A percentile compares a stretch with the other conserved stretches of the same genome.
phyloP scores from a whole-genome alignment of 2,329 filamentous ascomycete species.

The Pseudogymnoascus sp. region DNA sequence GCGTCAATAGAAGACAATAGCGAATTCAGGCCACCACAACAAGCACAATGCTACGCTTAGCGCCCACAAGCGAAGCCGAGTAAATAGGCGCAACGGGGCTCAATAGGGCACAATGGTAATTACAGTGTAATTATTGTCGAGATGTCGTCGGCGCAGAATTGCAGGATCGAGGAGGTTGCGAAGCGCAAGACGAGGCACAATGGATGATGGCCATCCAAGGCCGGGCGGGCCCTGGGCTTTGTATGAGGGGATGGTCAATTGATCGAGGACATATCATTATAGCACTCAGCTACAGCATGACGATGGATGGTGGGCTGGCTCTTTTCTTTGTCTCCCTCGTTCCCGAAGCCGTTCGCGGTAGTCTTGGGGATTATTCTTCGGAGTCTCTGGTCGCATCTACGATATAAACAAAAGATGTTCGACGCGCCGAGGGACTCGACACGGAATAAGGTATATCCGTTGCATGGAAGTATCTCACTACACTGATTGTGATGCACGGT shows the following conservation, averaged over 20 bases:
- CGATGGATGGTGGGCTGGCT: not conserved
- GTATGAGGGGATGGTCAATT: conserved; percentile 1
- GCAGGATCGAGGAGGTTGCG: not conserved
- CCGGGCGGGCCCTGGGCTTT: not conserved
- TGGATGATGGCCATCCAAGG: not conserved
- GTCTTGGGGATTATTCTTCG: not conserved
- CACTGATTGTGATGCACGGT: not conserved
- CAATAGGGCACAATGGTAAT: conserved; percentile 6
- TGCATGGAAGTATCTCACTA: conserved; percentile 8
- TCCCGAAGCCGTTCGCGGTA: not conserved
- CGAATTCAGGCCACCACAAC: conserved; percentile 1
- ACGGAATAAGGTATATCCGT: conserved; percentile 6
- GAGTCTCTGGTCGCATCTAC: not conserved
- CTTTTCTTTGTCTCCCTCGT: conserved; percentile 3
- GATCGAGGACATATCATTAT: conserved; percentile 1
- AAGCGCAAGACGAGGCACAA: not conserved
- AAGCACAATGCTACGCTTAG: not conserved
- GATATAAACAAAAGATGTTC: conserved; percentile 5
- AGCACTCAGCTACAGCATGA: not conserved
- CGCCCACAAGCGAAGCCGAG: not conserved
- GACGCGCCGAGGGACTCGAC: conserved; percentile 4
- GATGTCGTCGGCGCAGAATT: not conserved
- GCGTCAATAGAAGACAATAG: conserved; percentile 10
- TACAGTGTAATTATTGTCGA: not conserved
- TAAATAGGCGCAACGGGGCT: not conserved